Evolutionary conservation across 495 filamentous ascomycete genomes (phyloP).

Genomic region (Talaromyces liani): DNA sequence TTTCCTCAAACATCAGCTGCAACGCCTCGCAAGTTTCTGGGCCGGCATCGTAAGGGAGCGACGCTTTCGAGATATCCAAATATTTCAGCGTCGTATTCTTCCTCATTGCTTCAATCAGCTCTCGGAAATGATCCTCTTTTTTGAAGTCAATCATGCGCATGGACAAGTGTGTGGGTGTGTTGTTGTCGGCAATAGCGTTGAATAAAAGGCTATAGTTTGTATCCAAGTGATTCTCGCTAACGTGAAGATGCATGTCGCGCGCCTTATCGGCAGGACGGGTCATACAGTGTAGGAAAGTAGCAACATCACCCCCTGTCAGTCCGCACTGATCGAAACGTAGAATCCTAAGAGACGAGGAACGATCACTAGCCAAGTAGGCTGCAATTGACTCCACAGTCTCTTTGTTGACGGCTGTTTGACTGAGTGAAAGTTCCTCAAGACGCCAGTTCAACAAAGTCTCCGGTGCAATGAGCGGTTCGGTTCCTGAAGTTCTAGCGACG

Average conservation of each 20-base stretch:
- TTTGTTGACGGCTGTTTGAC: conserved; percentile 53
- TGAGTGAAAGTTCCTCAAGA: conserved; percentile 66
- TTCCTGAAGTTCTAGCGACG: conserved; percentile 52
- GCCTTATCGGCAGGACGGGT: conserved; percentile 36
- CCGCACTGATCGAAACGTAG: conserved; percentile 73
- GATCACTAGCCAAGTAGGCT: conserved; percentile 52
- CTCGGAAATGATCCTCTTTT: conserved; percentile 66
- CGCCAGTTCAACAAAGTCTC: conserved; percentile 66
- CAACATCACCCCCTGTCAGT: conserved; percentile 69
- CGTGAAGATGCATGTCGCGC: conserved; percentile 65
- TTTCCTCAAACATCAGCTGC: conserved; percentile 68
- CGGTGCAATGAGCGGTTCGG: conserved; percentile 57
- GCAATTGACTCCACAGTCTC: conserved; percentile 51
- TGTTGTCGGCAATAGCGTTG: conserved; percentile 53
- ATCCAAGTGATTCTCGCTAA: conserved; percentile 78
- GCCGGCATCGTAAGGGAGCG: conserved; percentile 71
- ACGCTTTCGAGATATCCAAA: conserved; percentile 84
- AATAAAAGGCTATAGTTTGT: conserved; percentile 62
- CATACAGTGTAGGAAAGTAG: conserved; percentile 73
- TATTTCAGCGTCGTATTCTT: conserved; percentile 65
- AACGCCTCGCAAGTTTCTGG: conserved; percentile 68
- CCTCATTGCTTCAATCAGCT: conserved; percentile 63
- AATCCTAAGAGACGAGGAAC: conserved; percentile 58
- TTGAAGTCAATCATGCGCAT: conserved; percentile 85
- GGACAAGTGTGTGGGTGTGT: conserved; percentile 64